Percentiles rank a stretch among this genome's conserved stretches.
Conservation (phyloP, 108 stramenopile genomes). For the Skeletonema marinoi region DNA sequence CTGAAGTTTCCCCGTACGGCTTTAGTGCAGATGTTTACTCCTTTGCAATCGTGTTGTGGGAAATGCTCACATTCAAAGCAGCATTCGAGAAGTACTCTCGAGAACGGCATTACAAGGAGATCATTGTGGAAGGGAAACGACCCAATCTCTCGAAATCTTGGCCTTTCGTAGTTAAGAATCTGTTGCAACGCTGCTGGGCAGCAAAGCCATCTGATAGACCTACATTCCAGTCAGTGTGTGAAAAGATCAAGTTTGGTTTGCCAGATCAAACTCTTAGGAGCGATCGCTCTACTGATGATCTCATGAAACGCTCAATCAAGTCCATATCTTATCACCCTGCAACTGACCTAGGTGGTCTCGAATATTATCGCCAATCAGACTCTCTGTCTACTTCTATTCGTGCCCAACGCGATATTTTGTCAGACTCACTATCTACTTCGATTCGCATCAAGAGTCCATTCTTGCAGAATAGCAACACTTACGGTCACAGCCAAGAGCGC, state of each 20-base stretch:
- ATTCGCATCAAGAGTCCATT: slow-evolving; percentile 2
- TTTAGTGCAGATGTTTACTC: slow-evolving; percentile 36
- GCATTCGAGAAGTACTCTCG: slow-evolving; percentile 33
- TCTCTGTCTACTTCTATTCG: background rate
- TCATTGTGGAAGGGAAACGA: slow-evolving; percentile 36
- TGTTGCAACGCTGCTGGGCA: slow-evolving; percentile 35
- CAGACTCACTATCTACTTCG: slow-evolving; percentile 9
- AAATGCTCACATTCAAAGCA: slow-evolving; percentile 34
- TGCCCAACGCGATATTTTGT: background rate
- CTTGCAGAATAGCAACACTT: background rate
- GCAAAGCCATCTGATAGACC: slow-evolving; percentile 25
- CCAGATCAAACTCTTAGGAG: slow-evolving; percentile 4
- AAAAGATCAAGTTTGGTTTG: slow-evolving; percentile 38
- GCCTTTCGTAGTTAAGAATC: slow-evolving; percentile 27
- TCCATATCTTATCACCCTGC: background rate
- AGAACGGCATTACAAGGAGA: slow-evolving; percentile 23
- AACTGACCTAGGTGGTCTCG: background rate
- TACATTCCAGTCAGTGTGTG: slow-evolving; percentile 17
- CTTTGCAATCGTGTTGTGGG: slow-evolving; percentile 39
- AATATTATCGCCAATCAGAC: slow-evolving; percentile 7
- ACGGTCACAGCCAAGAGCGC: no score
- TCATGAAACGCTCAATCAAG: slow-evolving; percentile 6
- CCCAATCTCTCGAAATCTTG: slow-evolving; percentile 35
- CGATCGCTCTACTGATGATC: slow-evolving; percentile 3
- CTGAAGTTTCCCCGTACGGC: slow-evolving; percentile 30